Conservation (phyloP, 1,139 yeast species). For the Saccharomyces hybrid region DNA sequence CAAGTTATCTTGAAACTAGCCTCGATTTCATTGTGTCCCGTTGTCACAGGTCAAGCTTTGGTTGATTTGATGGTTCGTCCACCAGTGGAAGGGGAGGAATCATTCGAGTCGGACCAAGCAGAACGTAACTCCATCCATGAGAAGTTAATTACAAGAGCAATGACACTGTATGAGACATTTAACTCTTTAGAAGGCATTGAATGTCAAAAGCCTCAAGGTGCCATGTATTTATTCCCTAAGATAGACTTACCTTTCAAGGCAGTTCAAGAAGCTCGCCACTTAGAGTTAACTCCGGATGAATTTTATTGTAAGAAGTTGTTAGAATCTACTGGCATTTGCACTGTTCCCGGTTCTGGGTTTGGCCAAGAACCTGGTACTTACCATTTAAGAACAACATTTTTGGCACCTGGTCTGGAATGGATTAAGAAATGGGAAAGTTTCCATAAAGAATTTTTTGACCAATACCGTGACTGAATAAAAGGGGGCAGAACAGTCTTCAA, state of each 20-base stretch:
- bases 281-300: constrained; percentile 65
- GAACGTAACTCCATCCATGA: constrained; percentile 59
- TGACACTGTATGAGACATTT: constrained; percentile 61
- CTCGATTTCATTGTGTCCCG: constrained; percentile 86
- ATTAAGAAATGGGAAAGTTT: constrained; percentile 66
- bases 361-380: constrained; percentile 85
- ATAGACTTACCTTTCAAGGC: constrained; percentile 59
- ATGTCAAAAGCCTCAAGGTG: constrained; percentile 90
- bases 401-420: constrained; percentile 93
- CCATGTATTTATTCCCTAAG: constrained; percentile 92
- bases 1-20: constrained; percentile 76
- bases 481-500: not conserved
- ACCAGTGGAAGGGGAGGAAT: constrained; percentile 67
- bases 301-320: constrained; percentile 77
- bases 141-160: constrained; percentile 58
- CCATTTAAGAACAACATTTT: constrained; percentile 91
- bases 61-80: constrained; percentile 93
- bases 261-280: constrained; percentile 49
- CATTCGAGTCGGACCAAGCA: constrained; percentile 55
- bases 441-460: constrained; percentile 61
- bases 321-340: constrained; percentile 90
- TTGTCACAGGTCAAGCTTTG: constrained; percentile 87
- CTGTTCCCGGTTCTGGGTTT: constrained; percentile 95
- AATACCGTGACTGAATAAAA: constrained; percentile 36
- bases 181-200: constrained; percentile 66